Evolutionary conservation across 805 yeast genomes (phyloP).

Genomic region (Saccharomycopsis olivae): DNA sequence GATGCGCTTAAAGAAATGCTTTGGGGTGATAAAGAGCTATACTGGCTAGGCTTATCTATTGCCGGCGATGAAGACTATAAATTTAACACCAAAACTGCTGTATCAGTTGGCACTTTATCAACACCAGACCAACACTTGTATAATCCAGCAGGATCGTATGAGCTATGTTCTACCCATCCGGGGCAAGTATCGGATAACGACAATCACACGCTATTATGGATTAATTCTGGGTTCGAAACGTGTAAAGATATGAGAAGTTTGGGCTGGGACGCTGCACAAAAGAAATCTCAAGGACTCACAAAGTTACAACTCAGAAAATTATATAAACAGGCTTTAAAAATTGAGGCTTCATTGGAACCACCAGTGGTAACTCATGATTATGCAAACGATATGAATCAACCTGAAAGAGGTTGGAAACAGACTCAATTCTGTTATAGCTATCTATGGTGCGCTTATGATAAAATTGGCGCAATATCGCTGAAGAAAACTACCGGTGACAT

Average conservation of each 20-base stretch:
- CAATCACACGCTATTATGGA: constrained; percentile 41
- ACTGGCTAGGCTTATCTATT: constrained; percentile 54
- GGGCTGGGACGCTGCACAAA: constrained; percentile 26
- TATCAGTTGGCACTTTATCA: constrained; percentile 41
- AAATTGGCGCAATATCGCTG: constrained; percentile 28
- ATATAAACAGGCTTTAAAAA: constrained; percentile 30
- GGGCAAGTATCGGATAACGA: constrained; percentile 25
- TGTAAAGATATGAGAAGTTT: constrained; percentile 33
- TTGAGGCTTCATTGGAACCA: constrained; percentile 41
- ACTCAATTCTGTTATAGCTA: constrained; percentile 37
- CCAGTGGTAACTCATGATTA: constrained; percentile 31
- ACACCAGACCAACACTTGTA: constrained; percentile 20
- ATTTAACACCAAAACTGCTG: constrained; percentile 43
- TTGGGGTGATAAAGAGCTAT: constrained; percentile 67
- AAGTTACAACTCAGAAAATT: constrained; percentile 22
- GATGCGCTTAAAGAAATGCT: constrained; percentile 35
- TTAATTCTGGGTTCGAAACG: constrained; percentile 45
- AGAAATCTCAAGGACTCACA: constrained; percentile 20
- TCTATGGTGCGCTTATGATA: constrained; percentile 50
- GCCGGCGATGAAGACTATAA: constrained; percentile 45
- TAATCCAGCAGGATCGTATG: constrained; percentile 23
- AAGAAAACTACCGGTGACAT: constrained; percentile 6
- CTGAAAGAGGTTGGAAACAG: constrained; percentile 33
- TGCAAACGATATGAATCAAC: constrained; percentile 29
- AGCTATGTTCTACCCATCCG: constrained; percentile 50